Percentiles rank a stretch among this genome's conserved stretches.
Evolutionary conservation across 495 filamentous ascomycete genomes (phyloP).

Genomic region (Podospora appendiculata): DNA sequence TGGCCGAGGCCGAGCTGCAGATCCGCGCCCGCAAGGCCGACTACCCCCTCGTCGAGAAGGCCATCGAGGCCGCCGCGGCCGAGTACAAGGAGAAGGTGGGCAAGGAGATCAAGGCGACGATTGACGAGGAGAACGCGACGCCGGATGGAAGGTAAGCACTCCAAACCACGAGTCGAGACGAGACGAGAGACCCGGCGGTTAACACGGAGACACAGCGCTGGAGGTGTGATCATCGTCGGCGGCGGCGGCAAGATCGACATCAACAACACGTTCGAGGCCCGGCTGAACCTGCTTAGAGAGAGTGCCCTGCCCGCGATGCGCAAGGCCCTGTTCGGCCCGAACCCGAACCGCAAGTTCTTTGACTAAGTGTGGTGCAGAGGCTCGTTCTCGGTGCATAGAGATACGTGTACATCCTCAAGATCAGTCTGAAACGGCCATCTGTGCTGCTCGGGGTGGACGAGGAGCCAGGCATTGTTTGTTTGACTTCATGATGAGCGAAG

Average conservation of each 20-base stretch:
- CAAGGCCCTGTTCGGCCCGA: conserved; percentile 80
- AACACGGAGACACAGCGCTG: conserved; percentile 48
- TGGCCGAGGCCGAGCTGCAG: conserved; percentile 69
- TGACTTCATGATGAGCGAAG: no score
- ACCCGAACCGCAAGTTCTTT: conserved; percentile 86
- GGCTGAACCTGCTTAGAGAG: conserved; percentile 73
- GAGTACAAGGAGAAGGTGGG: conserved; percentile 75
- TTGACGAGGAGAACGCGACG: conserved; percentile 75
- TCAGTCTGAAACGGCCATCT: no score
- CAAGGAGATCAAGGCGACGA: conserved; percentile 47
- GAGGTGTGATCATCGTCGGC: conserved; percentile 74
- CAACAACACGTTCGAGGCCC: conserved; percentile 94
- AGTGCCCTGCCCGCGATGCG: conserved; percentile 81
- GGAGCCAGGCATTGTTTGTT: no score
- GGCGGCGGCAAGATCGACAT: conserved; percentile 92
- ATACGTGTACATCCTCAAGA: no score
- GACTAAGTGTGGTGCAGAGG: conserved; percentile 52
- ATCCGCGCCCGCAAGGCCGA: conserved; percentile 76
- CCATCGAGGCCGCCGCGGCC: conserved; percentile 61
- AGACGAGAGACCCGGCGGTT: neutral
- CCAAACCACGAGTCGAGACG: no score
- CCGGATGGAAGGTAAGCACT: conserved; percentile 75
- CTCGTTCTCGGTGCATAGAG: no score
- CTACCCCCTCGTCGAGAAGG: conserved; percentile 60
- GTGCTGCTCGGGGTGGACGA: no score